Evolutionary conservation across 108 stramenopile species (phyloP).

Genomic region (Skeletonema potamos): DNA sequence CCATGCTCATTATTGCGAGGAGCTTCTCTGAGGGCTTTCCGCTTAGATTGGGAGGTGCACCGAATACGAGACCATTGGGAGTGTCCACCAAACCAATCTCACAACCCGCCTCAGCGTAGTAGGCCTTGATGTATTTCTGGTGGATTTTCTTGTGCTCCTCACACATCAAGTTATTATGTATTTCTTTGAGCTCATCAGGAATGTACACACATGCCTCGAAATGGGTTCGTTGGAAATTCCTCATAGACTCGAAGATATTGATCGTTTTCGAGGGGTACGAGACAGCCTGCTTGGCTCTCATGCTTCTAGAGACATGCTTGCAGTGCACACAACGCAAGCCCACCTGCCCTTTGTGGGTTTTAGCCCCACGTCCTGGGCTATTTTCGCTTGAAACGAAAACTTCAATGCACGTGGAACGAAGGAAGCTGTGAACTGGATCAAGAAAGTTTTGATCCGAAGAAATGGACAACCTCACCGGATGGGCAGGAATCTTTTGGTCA

Average conservation of each 20-base stretch:
- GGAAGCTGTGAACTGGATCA: conserved; percentile 16
- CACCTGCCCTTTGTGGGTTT: neutral
- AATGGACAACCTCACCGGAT: neutral
- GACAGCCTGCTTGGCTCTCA: neutral
- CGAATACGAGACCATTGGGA: conserved; percentile 20
- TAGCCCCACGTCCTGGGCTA: neutral
- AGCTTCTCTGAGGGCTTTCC: conserved; percentile 11
- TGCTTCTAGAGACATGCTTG: neutral
- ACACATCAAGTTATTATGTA: neutral
- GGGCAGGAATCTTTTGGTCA: neutral
- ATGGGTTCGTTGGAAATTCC: neutral
- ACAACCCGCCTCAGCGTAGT: conserved; percentile 14
- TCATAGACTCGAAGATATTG: conserved; percentile 1
- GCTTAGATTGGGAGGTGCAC: conserved; percentile 5
- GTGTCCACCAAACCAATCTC: conserved; percentile 17
- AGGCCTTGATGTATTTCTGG: conserved; percentile 10
- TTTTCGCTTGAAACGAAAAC: neutral
- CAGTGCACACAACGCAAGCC: neutral
- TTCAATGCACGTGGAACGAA: conserved; percentile 14
- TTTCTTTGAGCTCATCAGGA: neutral
- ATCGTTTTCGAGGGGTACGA: neutral
- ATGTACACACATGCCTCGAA: neutral
- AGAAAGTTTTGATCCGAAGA: conserved; percentile 5
- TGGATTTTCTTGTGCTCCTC: neutral
- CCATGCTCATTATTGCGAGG: neutral